A percentile compares a stretch with the other conserved stretches of the same genome.
These are phyloP conservation scores for Aspergillus haitiensis DNA, from an alignment of 495 filamentous ascomycete species.

Conservation along the genomic window DNA sequence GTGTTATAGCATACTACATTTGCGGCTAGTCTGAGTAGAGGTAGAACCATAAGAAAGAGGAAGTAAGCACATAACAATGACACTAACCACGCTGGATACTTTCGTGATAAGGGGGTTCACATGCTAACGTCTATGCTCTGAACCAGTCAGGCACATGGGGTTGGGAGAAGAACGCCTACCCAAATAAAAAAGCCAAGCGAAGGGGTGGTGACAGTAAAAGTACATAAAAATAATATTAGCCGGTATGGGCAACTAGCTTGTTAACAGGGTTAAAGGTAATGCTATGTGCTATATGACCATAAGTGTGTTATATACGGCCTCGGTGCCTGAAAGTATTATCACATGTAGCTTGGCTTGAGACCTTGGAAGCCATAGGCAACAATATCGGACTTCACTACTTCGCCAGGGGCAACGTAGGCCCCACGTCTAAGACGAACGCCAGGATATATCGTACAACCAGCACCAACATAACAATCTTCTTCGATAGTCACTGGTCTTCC, in stretches of 20 bases:
- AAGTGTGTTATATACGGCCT: neutral
- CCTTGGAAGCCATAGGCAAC: constrained; percentile 48
- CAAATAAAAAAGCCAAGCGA: constrained; percentile 2
- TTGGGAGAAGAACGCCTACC: constrained; percentile 11
- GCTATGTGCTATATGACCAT: neutral
- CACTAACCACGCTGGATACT: too few species aligned
- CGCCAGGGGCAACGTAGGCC: constrained; percentile 48
- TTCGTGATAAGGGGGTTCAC: neutral
- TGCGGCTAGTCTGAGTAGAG: too few species aligned
- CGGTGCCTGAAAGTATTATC: constrained; percentile 9
- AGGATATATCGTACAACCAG: constrained; percentile 76
- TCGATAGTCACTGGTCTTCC: constrained; percentile 77
- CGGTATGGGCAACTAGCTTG: neutral
- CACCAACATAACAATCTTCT: constrained; percentile 88
- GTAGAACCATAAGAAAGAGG: too few species aligned
- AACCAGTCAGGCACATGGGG: constrained; percentile 13
- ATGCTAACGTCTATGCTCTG: neutral
- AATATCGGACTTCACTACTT: constrained; percentile 48
- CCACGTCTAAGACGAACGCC: constrained; percentile 48
- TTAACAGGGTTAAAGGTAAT: neutral
- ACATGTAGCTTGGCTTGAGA: constrained; percentile 48
- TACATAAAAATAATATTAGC: constrained; percentile 6
- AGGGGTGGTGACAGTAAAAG: neutral
- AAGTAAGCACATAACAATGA: too few species aligned
- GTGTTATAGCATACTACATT: too few species aligned